A percentile compares a stretch with the other conserved stretches of the same genome.
phyloP scores from a whole-genome alignment of 139 green algal genomes.

The Picochlorum costavermella region DNA sequence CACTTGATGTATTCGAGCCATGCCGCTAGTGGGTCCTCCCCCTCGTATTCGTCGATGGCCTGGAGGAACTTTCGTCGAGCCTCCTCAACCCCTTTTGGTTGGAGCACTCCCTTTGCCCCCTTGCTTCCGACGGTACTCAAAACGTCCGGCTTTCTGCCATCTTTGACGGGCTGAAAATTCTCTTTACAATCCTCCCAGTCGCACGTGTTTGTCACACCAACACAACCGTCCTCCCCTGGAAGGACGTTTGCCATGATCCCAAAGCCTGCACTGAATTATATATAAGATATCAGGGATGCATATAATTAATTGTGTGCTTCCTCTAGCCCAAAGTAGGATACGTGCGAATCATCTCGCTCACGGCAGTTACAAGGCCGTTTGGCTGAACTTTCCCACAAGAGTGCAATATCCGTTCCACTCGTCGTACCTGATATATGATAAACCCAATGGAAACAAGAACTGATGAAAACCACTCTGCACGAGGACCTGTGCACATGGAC shows the following conservation, averaged over 20 bases:
- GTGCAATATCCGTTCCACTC: no score
- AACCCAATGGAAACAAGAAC: no score
- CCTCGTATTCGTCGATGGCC: conserved; percentile 54
- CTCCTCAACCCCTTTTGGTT: neutral
- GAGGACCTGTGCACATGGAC: no score
- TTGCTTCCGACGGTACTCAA: conserved; percentile 13
- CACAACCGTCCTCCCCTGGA: conserved; percentile 1
- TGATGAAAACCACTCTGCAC: no score
- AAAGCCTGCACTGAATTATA: no score
- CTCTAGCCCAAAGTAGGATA: no score
- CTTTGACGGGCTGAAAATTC: conserved; percentile 71
- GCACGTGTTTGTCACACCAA: neutral
- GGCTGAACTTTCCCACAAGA: no score
- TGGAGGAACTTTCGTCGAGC: conserved; percentile 34
- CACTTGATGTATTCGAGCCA: conserved; percentile 86
- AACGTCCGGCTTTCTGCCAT: conserved; percentile 42
- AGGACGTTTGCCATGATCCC: neutral
- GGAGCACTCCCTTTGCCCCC: neutral
- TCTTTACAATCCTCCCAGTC: conserved; percentile 82
- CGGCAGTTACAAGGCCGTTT: no score
- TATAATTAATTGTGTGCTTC: no score
- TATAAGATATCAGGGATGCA: no score
- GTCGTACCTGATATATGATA: no score
- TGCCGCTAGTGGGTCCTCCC: conserved; percentile 63
- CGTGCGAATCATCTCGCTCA: no score